Evolutionary conservation across 306 rosid genomes (phyloP), one percentile per base, ranked within the genome.

Genomic region (Quercus bicolor): DNA sequence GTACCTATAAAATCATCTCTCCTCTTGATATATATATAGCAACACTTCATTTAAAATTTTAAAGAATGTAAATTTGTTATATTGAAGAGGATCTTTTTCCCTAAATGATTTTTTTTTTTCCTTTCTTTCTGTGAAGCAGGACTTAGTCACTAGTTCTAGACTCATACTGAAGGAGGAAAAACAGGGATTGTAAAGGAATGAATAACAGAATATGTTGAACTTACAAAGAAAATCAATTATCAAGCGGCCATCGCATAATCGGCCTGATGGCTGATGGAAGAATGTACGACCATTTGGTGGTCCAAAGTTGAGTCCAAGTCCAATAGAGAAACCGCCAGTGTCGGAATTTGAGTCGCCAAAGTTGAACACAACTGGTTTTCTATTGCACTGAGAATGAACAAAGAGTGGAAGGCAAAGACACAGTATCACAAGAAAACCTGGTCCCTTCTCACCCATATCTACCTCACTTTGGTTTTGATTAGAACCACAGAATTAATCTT

Each of bases 301-400:
- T 18, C 78, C 86, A 70, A 82, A 66, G 21, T 7, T 23, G 66
- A 77, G 15, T 23, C 87, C 89, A 45, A 31, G 45, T 11, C 79
- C 85, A 15, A 43, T 61, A 7, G 72, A 23, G 15, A 74, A 69
- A 6, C 87, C 85, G 4, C 89, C 89, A 0, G 89, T 77, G 18
- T 86, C 89, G 1, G 87, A 86, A 75, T 80, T 83, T 0, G 89
- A 83, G 75, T 86, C 87, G 7, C 89, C 87, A 21, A 86, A 86
- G 79, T 80, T 83, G 56, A 86, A 79, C 1, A 77, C 34, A 43
- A 57, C 54, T 5, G 86, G 76, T 68, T 59, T 74, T 77, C 7
- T 71, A 9, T 28, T 69, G 76, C 76, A 72, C n/a, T 33, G 31
- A 51, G 70, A 65, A 72, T 48, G 51, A 29, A 33, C 84, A 10